Percentiles rank a stretch among this genome's conserved stretches.
Evolutionary conservation across 225 moss, liverwort and hornwort genomes (phyloP).

Genomic region (Thuidium tamariscinum): DNA sequence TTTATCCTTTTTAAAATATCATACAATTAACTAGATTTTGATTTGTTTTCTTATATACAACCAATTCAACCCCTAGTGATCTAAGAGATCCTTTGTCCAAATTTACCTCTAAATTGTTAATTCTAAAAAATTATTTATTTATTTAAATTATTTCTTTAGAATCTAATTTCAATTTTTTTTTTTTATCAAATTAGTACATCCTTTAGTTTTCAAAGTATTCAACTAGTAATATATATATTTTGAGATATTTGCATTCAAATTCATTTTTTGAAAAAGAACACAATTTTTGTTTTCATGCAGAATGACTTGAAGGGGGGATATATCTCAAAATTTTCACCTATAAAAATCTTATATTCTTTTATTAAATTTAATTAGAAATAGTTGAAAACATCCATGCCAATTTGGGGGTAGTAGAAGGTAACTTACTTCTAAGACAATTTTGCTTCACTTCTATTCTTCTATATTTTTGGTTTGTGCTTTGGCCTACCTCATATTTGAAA

Average conservation of each 20-base stretch:
- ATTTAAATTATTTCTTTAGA: not conserved
- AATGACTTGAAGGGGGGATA: fast-evolving
- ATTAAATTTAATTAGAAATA: not conserved
- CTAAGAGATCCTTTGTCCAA: fast-evolving
- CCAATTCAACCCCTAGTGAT: fast-evolving
- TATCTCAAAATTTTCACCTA: not conserved
- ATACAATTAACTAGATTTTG: not conserved
- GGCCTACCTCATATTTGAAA: too few species aligned
- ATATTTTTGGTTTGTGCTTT: too few species aligned
- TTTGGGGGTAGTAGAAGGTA: not conserved
- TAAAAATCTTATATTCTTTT: not conserved
- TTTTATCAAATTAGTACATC: not conserved
- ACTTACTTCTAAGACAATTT: too few species aligned
- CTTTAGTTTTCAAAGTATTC: not conserved
- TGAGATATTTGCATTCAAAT: too few species aligned
- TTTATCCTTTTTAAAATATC: not conserved
- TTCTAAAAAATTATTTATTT: not conserved
- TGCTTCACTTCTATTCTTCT: too few species aligned
- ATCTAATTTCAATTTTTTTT: fast-evolving
- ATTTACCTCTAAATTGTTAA: not conserved
- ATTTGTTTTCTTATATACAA: not conserved
- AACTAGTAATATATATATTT: too few species aligned
- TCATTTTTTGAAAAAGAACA: fast-evolving
- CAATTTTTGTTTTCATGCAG: fast-evolving
- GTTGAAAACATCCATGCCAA: not conserved